Conservation (phyloP, 2,329 filamentous ascomycete genomes). For the Bretziella fagacearum region DNA sequence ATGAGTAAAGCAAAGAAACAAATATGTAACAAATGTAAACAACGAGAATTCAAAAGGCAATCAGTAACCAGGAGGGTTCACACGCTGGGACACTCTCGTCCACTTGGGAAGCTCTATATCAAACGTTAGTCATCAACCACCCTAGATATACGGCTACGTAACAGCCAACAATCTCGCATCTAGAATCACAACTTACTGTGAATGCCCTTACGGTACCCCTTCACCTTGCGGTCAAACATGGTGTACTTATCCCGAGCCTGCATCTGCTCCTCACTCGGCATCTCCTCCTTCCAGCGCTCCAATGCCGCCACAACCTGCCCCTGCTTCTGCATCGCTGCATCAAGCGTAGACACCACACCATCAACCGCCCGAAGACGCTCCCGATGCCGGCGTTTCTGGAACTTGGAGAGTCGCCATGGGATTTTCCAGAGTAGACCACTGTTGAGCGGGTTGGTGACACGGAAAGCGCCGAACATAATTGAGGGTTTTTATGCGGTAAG, state of each 20-base stretch:
- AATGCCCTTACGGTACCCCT: conserved; percentile 89
- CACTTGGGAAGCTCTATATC: conserved; percentile 64
- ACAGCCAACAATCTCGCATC: not conserved
- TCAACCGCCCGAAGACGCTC: conserved; percentile 73
- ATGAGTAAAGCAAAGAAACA: not conserved
- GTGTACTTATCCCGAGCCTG: conserved; percentile 93
- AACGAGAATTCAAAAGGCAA: not conserved
- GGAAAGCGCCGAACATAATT: conserved; percentile 69
- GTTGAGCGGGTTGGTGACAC: conserved; percentile 57
- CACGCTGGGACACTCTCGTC: conserved; percentile 83
- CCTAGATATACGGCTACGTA: conserved; percentile 1
- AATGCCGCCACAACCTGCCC: conserved; percentile 59
- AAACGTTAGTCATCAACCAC: not conserved
- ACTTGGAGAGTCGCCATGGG: conserved; percentile 83
- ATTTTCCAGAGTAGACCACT: conserved; percentile 90
- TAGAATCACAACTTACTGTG: conserved; percentile 75
- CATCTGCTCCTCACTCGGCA: conserved; percentile 95
- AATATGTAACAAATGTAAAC: not conserved
- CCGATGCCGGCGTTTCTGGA: conserved; percentile 79
- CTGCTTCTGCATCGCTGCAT: conserved; percentile 57
- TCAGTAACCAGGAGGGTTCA: conserved; percentile 91
- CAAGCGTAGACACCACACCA: conserved; percentile 66
- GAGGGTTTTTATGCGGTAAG: not conserved
- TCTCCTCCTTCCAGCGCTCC: conserved; percentile 83
- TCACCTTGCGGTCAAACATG: conserved; percentile 90